These are phyloP conservation scores for Gossypium gossypioides DNA, from an alignment of 441 rosid species.

Conservation along the genomic window DNA sequence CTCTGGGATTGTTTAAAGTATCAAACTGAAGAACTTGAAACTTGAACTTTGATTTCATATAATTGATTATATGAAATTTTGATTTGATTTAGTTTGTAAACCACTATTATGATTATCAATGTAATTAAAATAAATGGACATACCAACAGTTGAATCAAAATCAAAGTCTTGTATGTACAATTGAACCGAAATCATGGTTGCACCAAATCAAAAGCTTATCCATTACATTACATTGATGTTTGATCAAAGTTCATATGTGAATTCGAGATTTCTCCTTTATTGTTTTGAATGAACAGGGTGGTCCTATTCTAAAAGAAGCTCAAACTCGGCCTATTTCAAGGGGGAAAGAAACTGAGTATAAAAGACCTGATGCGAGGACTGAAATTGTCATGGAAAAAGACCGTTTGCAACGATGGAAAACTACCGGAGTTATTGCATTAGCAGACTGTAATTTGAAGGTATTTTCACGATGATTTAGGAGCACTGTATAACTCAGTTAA, in stretches of 20 bases:
- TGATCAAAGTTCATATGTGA: too few species aligned
- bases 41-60: too few species aligned
- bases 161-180: too few species aligned
- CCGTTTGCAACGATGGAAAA: conserved; percentile 53
- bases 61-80: too few species aligned
- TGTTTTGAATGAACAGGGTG: conserved; percentile 39
- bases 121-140: too few species aligned
- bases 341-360: conserved; percentile 22
- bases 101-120: too few species aligned
- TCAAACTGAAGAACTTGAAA: neutral
- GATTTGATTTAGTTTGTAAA: too few species aligned
- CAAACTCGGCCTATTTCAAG: conserved; percentile 42
- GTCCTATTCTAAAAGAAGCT: conserved; percentile 65
- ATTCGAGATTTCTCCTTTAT: neutral
- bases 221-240: too few species aligned
- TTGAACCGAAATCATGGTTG: too few species aligned
- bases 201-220: too few species aligned
- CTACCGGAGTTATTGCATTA: conserved; percentile 66
- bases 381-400: conserved; percentile 35
- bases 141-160: too few species aligned
- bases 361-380: conserved; percentile 18
- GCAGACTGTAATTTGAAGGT: conserved; percentile 69
- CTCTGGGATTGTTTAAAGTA: neutral
- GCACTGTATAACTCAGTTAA: neutral
- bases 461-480: neutral